These are phyloP conservation scores for Xylaria digitata DNA, from an alignment of 2,329 filamentous ascomycete species.

Conservation along the genomic window DNA sequence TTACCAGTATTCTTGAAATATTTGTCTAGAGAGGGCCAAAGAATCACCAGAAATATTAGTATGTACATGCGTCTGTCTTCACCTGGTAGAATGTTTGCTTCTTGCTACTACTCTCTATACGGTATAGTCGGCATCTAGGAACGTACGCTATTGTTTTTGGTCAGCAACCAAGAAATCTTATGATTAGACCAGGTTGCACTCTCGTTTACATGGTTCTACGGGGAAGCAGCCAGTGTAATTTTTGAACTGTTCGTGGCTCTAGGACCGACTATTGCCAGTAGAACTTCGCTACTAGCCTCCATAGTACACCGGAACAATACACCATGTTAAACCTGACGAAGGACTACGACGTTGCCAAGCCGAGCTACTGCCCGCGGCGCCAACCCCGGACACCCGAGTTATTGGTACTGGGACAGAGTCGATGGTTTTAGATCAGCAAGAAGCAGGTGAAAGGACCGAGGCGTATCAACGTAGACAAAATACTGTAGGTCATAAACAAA, in stretches of 20 bases:
- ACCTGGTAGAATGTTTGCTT: not conserved
- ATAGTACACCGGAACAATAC: too few species aligned
- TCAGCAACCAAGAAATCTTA: not conserved
- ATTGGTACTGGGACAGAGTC: not conserved
- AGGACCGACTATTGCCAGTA: too few species aligned
- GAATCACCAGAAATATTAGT: not conserved
- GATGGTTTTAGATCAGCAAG: not conserved
- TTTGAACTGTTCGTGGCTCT: not conserved
- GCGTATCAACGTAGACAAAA: too few species aligned
- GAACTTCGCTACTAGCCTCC: too few species aligned
- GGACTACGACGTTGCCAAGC: not conserved
- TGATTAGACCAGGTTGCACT: too few species aligned
- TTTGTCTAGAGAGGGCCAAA: not conserved
- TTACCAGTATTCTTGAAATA: not conserved
- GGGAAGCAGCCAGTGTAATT: not conserved
- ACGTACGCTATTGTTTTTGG: conserved; percentile 3
- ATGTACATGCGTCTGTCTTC: not conserved
- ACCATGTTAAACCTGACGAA: too few species aligned
- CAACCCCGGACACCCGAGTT: not conserved
- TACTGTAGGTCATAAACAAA: too few species aligned
- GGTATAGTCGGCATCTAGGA: not conserved
- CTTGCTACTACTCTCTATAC: not conserved
- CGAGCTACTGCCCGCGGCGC: conserved; percentile 1
- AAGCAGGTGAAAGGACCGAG: too few species aligned
- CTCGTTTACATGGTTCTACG: not conserved